Conservation (phyloP, 2,329 filamentous ascomycete species). For the Colletotrichum navitas region DNA sequence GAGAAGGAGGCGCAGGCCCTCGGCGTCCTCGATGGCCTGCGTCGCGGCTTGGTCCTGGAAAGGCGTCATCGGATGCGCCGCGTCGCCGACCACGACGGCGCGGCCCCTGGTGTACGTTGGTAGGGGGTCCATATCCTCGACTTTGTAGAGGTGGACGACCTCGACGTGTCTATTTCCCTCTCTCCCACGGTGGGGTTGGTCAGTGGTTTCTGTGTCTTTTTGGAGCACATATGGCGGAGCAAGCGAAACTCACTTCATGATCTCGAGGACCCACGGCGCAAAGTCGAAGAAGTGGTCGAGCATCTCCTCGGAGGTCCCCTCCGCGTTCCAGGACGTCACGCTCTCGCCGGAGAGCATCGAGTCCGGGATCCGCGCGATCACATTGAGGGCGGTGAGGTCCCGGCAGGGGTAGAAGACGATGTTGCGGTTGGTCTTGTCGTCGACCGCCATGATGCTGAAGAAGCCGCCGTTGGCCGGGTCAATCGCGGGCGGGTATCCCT, state of each 20-base stretch:
- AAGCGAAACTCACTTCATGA: conserved; percentile 26
- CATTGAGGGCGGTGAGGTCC: conserved; percentile 24
- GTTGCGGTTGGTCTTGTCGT: conserved; percentile 29
- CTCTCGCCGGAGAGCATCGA: conserved; percentile 15
- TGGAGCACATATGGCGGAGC: no score
- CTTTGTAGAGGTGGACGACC: conserved; percentile 24
- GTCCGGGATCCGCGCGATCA: conserved; percentile 26
- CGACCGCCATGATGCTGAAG: conserved; percentile 28
- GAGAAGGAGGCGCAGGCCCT: conserved; percentile 26
- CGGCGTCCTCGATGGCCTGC: conserved; percentile 38
- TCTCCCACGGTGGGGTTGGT: not conserved
- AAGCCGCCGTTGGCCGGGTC: conserved; percentile 18
- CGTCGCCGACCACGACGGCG: conserved; percentile 37
- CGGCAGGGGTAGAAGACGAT: conserved; percentile 37
- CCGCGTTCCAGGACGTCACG: conserved; percentile 29
- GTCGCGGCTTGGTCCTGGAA: conserved; percentile 38
- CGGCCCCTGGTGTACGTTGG: conserved; percentile 49
- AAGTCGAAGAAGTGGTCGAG: conserved; percentile 25
- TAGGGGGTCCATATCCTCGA: conserved; percentile 55
- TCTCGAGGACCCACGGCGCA: conserved; percentile 30
- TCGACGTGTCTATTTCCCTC: conserved; percentile 15
- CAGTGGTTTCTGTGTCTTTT: not conserved
- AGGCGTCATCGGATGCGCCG: conserved; percentile 40
- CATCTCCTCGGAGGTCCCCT: conserved; percentile 23
- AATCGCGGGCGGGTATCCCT: conserved; percentile 18